Evolutionary conservation across 306 rosid species (phyloP), one percentile per base, ranked within the genome.

Genomic region (Quercus dentata): DNA sequence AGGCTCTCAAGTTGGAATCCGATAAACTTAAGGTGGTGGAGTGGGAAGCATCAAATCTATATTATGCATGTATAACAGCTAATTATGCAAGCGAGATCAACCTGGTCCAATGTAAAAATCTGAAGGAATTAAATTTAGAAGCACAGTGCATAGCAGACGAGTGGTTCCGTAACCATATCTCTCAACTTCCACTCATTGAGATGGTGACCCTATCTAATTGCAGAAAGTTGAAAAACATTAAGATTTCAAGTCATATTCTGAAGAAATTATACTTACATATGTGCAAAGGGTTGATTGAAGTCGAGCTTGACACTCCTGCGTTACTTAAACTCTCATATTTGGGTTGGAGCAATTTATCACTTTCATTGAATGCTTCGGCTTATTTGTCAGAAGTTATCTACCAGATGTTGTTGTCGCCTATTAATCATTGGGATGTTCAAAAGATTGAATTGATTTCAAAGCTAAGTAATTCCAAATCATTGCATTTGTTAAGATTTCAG

Each of bases 181-280:
- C 41, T 46, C 23, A 76, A 27, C 57, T 76, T 46, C 44, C 59
- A 20, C 38, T 62, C 49, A 70, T 76, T 76, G 79, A 62, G 72
- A 23, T 18, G 1, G 44, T 76, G 61, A 35, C 15, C 7, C 15
- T 76, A 27, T 13, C 58, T 38, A n/a, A 59, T 76, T 76, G 79
- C 58, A 71, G 41, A 3, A 62, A 59, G 79, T 76, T 76, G 79
- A 71, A 76, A 23, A 59, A 58, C 21, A 38, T 76, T n/a, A 76
- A 56, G 49, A 63, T 76, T 65, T 76, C 72, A 76, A 25, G 72
- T 28, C 30, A 49, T 27, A 56, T 25, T 33, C 67, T 62, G 5
- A 61, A 62, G 61, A 59, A 25, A 41, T 44, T 76, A 46, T 20
- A 20, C 79, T 46, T 76, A 58, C 10, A 17, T 44, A 27, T 57